Evolutionary conservation across 2,329 filamentous ascomycete genomes (phyloP).

Genomic region (Tolypocladium capitatum): DNA sequence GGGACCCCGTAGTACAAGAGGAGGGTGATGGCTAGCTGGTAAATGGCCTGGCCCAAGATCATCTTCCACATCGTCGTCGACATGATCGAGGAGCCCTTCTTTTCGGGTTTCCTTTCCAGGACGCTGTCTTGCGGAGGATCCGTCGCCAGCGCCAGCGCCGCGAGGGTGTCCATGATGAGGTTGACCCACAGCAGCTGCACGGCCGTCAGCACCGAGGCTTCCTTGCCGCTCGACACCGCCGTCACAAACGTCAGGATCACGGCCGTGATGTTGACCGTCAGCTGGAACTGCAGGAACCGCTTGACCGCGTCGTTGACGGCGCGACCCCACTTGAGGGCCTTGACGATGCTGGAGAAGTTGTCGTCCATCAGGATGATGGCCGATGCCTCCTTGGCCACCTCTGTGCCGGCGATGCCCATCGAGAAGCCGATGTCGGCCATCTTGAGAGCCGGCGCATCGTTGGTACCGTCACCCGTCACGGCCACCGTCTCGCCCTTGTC

Average conservation of each 20-base stretch:
- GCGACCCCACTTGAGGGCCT: constrained; percentile 68
- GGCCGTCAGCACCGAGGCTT: constrained; percentile 67
- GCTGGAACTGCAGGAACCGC: constrained; percentile 64
- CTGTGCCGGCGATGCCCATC: constrained; percentile 73
- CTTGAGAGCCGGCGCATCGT: constrained; percentile 70
- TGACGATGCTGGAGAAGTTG: constrained; percentile 77
- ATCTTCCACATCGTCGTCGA: constrained; percentile 98
- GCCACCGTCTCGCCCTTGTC: constrained; percentile 65
- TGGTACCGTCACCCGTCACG: constrained; percentile 73
- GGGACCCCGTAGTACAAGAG: constrained; percentile 65
- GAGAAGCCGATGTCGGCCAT: constrained; percentile 74
- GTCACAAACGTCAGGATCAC: constrained; percentile 80
- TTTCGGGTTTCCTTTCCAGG: constrained; percentile 59
- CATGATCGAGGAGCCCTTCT: constrained; percentile 49
- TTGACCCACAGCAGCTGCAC: constrained; percentile 95
- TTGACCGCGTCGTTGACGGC: constrained; percentile 68
- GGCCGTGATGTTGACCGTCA: constrained; percentile 85
- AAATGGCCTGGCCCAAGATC: constrained; percentile 87
- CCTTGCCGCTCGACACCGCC: constrained; percentile 56
- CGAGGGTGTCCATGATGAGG: constrained; percentile 93
- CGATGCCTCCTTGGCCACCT: constrained; percentile 75
- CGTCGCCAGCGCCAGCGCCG: constrained; percentile 75
- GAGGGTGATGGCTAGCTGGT: constrained; percentile 70
- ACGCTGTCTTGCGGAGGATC: constrained; percentile 78
- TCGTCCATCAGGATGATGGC: constrained; percentile 81